Conservation (phyloP, 345 rosid genomes). For the Linum tenue region DNA sequence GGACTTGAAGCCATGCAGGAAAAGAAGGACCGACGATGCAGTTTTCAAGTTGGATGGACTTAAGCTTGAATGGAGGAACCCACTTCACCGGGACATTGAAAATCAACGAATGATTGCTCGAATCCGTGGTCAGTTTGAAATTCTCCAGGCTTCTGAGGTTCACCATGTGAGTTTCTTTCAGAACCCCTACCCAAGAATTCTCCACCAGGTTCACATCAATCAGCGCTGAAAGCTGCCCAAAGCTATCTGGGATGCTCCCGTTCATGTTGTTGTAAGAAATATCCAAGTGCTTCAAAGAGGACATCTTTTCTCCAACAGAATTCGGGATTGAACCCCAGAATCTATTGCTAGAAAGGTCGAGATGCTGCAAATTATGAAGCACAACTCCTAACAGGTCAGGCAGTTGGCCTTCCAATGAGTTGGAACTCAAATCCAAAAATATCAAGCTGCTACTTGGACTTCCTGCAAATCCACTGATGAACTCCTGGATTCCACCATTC, state of each 20-base stretch:
- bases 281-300: conserved; percentile 1
- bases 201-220: conserved; percentile 5
- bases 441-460: not conserved
- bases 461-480: not conserved
- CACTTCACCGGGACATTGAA: conserved; percentile 10
- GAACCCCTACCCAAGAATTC: conserved; percentile 10
- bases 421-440: not conserved
- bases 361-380: conserved; percentile 6
- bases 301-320: not conserved
- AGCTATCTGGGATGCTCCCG: conserved; percentile 17
- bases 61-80: conserved; percentile 25
- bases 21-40: conserved; percentile 19
- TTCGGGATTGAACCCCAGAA: conserved; percentile 16
- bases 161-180: conserved; percentile 17
- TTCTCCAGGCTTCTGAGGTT: conserved; percentile 17
- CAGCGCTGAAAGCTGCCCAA: conserved; percentile 14
- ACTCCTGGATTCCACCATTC: not conserved
- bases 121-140: not conserved
- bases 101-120: not conserved
- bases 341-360: conserved; percentile 4
- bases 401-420: not conserved
- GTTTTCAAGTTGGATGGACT: conserved; percentile 8
- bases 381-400: not conserved
- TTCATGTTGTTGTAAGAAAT: conserved; percentile 11
- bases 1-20: conserved; percentile 21